These are phyloP conservation scores for Alternaria panax DNA, from an alignment of 2,329 filamentous ascomycete genomes.

Conservation along the genomic window DNA sequence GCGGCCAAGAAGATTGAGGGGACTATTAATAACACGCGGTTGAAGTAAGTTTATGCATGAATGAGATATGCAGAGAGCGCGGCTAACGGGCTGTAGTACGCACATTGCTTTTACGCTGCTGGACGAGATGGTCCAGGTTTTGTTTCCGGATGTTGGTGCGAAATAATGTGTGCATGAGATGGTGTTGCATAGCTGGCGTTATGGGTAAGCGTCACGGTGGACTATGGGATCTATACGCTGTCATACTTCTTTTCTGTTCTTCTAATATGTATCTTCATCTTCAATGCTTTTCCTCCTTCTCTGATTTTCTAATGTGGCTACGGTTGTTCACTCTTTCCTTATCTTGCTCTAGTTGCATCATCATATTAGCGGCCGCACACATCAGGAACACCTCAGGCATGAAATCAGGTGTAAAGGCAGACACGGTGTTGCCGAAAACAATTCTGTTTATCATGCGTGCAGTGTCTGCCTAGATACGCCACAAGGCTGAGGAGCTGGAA, in stretches of 20 bases:
- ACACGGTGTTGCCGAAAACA: not conserved
- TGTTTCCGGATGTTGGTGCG: conserved; percentile 49
- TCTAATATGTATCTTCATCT: not conserved
- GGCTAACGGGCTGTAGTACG: conserved; percentile 50
- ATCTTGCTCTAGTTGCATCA: not conserved
- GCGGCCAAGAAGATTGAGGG: conserved; percentile 89
- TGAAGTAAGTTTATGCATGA: conserved; percentile 72
- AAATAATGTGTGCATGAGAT: conserved; percentile 5
- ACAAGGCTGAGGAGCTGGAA: not conserved
- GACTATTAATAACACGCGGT: conserved; percentile 84
- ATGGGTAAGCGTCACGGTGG: not conserved
- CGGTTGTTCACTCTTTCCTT: not conserved
- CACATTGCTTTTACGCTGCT: conserved; percentile 60
- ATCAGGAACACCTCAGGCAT: not conserved
- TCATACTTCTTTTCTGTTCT: not conserved
- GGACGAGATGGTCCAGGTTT: conserved; percentile 56
- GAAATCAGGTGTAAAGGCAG: not conserved
- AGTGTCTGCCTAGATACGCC: not conserved
- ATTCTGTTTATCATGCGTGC: not conserved
- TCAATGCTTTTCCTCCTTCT: not conserved
- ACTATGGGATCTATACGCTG: not conserved
- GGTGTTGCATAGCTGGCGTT: conserved; percentile 9
- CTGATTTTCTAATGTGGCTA: not conserved
- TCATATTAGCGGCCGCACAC: not conserved
- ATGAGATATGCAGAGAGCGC: not conserved